These are phyloP conservation scores for Clavispora asparagi DNA, from an alignment of 805 yeast species.

Conservation along the genomic window DNA sequence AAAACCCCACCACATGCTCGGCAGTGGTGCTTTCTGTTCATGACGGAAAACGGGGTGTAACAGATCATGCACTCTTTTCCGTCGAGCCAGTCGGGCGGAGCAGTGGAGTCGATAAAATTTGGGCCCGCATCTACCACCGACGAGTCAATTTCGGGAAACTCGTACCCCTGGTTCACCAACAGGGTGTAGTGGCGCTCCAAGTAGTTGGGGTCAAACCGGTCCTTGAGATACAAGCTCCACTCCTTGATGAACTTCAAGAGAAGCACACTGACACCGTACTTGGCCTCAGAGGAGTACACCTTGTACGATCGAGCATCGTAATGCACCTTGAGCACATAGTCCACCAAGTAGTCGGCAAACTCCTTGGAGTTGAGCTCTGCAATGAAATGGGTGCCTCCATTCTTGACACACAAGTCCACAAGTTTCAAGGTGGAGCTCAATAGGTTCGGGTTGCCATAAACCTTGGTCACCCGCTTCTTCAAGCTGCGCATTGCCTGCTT, in stretches of 20 bases:
- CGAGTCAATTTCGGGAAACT: slow-evolving; percentile 51
- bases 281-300: slow-evolving; percentile 19
- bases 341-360: slow-evolving; percentile 76
- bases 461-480: slow-evolving; percentile 62
- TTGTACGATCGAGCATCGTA: slow-evolving; percentile 26
- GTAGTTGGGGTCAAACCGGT: slow-evolving; percentile 59
- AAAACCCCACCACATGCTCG: slow-evolving; percentile 95
- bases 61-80: slow-evolving; percentile 94
- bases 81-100: slow-evolving; percentile 98
- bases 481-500: slow-evolving; percentile 82
- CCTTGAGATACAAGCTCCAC: slow-evolving; percentile 72
- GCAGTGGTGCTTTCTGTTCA: slow-evolving; percentile 94
- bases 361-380: slow-evolving; percentile 77
- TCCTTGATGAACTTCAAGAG: slow-evolving; percentile 64
- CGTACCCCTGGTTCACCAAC: slow-evolving; percentile 56
- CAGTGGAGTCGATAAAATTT: slow-evolving; percentile 73
- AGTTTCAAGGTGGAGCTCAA: slow-evolving; percentile 71
- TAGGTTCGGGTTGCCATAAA: slow-evolving; percentile 69
- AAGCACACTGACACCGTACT: slow-evolving; percentile 46
- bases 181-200: slow-evolving; percentile 58
- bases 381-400: slow-evolving; percentile 84
- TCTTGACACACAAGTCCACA: slow-evolving; percentile 83
- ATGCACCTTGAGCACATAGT: slow-evolving; percentile 33
- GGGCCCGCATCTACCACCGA: slow-evolving; percentile 31
- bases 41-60: slow-evolving; percentile 68